These are phyloP conservation scores for Tolypocladium capitatum DNA, from an alignment of 2,329 filamentous ascomycete species.

Conservation along the genomic window DNA sequence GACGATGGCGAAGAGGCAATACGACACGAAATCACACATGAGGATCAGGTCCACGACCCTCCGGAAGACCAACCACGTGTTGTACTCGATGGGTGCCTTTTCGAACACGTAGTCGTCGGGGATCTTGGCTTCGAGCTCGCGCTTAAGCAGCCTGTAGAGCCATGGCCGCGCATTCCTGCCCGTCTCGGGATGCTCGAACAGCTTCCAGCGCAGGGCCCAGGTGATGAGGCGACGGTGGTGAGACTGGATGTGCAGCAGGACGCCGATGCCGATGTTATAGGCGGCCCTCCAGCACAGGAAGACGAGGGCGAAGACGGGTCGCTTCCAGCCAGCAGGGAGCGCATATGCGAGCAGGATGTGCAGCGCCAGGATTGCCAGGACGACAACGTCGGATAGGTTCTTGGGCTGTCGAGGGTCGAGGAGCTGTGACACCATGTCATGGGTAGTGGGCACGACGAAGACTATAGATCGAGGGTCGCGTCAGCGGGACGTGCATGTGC, in stretches of 20 bases:
- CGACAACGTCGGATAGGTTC: conserved; percentile 74
- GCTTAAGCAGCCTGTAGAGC: conserved; percentile 73
- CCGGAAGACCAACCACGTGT: conserved; percentile 95
- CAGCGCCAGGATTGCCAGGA: conserved; percentile 62
- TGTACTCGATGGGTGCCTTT: conserved; percentile 90
- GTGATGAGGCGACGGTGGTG: conserved; percentile 72
- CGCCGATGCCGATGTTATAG: conserved; percentile 91
- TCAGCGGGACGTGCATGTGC: conserved; percentile 1
- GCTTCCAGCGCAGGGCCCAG: conserved; percentile 74
- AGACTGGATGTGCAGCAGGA: conserved; percentile 79
- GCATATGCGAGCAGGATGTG: conserved; percentile 64
- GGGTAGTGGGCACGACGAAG: conserved; percentile 88
- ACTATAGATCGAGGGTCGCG: conserved; percentile 37
- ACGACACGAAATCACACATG: conserved; percentile 97
- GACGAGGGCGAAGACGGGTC: conserved; percentile 65
- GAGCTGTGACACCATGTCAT: conserved; percentile 98
- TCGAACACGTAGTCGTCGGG: conserved; percentile 88
- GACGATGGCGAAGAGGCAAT: conserved; percentile 87
- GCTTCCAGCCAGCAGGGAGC: conserved; percentile 55
- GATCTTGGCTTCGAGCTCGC: conserved; percentile 89
- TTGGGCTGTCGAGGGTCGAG: conserved; percentile 91
- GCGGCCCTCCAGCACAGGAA: conserved; percentile 87
- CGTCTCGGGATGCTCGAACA: conserved; percentile 75
- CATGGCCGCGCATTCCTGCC: conserved; percentile 71
- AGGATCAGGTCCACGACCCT: conserved; percentile 91